phyloP scores from a whole-genome alignment of 108 stramenopile species.

The Halocafeteria seosinensis region DNA sequence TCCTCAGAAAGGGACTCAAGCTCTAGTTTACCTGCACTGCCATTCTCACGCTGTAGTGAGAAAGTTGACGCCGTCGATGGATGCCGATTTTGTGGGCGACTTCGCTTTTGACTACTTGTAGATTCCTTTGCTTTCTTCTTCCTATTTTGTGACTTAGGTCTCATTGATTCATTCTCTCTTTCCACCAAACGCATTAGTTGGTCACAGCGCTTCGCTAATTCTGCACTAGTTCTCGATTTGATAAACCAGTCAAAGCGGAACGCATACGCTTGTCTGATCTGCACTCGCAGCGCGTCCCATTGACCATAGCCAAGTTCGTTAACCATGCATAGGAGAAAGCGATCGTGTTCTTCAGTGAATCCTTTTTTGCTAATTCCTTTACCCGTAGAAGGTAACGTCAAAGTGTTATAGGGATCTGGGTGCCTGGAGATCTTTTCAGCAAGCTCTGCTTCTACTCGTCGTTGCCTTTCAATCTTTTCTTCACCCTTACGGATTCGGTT shows the following conservation, averaged over 20 bases:
- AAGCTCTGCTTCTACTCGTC: constrained; percentile 56
- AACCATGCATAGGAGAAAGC: constrained; percentile 81
- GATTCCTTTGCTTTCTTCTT: no score
- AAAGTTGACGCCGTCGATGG: no score
- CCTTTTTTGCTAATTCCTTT: not conserved
- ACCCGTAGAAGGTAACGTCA: constrained; percentile 43
- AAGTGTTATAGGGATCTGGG: constrained; percentile 39
- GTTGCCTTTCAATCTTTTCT: constrained; percentile 55
- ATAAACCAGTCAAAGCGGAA: constrained; percentile 97
- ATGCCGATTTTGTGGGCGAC: no score
- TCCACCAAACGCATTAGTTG: constrained; percentile 27
- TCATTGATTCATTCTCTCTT: constrained; percentile 34
- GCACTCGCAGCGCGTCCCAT: constrained; percentile 69
- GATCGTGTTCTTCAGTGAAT: constrained; percentile 84
- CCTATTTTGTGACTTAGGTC: no score
- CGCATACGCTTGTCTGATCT: constrained; percentile 76
- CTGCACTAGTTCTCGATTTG: constrained; percentile 70
- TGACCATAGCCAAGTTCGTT: constrained; percentile 75
- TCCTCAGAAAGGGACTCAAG: no score
- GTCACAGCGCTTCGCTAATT: constrained; percentile 79
- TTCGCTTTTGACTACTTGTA: no score
- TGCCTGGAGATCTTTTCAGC: constrained; percentile 45
- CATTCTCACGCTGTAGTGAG: no score
- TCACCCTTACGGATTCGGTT: constrained; percentile 74
- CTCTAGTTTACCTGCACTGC: no score